phyloP scores from a whole-genome alignment of 2,329 filamentous ascomycete genomes.

The Domatiomyces globalis region DNA sequence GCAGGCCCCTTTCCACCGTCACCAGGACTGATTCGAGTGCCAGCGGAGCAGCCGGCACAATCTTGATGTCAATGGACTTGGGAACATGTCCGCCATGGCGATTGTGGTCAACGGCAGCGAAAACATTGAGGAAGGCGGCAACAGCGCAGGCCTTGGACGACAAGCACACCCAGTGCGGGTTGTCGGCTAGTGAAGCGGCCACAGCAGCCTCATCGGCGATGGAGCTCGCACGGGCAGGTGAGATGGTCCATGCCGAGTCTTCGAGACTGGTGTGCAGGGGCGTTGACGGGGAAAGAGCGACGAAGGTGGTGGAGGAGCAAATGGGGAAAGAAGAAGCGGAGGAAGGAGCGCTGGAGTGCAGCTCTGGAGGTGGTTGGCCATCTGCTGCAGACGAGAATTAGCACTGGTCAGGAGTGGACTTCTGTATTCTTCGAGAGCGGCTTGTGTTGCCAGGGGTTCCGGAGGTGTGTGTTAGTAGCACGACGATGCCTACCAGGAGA shows the following conservation, averaged over 20 bases:
- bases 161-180: slow-evolving; percentile 71
- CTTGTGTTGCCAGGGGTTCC: no score
- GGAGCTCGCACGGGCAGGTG: slow-evolving; percentile 45
- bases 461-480: neutral
- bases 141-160: slow-evolving; percentile 56
- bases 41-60: slow-evolving; percentile 67
- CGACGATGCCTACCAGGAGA: neutral
- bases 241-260: slow-evolving; percentile 66
- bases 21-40: slow-evolving; percentile 77
- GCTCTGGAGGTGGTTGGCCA: neutral
- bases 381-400: neutral
- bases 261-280: slow-evolving; percentile 33
- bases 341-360: slow-evolving; percentile 1
- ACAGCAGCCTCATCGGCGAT: slow-evolving; percentile 17
- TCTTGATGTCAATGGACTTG: slow-evolving; percentile 66
- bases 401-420: neutral
- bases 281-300: slow-evolving; percentile 34
- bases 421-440: neutral
- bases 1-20: slow-evolving; percentile 64
- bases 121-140: slow-evolving; percentile 61
- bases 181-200: slow-evolving; percentile 37
- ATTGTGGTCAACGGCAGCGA: slow-evolving; percentile 61
- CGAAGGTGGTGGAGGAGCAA: slow-evolving; percentile 19
- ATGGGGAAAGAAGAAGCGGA: neutral
- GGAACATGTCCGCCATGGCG: slow-evolving; percentile 59